Conservation (phyloP, 306 rosid species). For the Carpinus viminea region DNA sequence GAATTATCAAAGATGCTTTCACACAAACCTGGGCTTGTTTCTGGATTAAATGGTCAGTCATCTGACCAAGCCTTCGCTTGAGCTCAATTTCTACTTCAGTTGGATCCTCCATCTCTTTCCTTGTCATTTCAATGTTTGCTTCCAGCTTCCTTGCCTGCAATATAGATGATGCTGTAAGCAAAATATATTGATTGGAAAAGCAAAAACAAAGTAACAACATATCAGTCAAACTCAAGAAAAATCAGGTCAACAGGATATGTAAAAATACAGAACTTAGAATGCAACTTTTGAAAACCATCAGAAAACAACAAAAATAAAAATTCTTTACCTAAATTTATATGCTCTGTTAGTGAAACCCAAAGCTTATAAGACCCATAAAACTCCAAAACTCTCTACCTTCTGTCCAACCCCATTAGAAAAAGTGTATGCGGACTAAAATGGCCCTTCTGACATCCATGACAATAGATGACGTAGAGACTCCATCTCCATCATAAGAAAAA, state of each 20-base stretch:
- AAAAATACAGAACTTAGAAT: background rate
- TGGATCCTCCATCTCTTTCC: slow-evolving; percentile 90
- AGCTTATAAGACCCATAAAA: background rate
- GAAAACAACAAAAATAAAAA: background rate
- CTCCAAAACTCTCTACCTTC: background rate
- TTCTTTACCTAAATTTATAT: background rate
- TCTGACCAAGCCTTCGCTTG: slow-evolving; percentile 81
- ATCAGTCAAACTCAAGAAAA: background rate
- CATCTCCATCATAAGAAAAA: background rate
- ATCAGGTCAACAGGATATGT: background rate
- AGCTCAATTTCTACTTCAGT: slow-evolving; percentile 88
- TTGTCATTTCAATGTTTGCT: slow-evolving; percentile 70
- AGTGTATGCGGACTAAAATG: background rate
- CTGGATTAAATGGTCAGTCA: slow-evolving; percentile 97
- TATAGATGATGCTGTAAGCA: slow-evolving; percentile 6
- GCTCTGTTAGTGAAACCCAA: background rate
- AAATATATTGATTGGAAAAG: slow-evolving; percentile 3
- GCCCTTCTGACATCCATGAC: background rate
- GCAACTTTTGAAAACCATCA: background rate
- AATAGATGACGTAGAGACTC: background rate
- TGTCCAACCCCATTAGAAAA: background rate
- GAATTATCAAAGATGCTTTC: slow-evolving; percentile 11
- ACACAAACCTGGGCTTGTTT: slow-evolving; percentile 85
- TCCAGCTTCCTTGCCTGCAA: slow-evolving; percentile 74
- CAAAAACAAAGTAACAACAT: background rate